phyloP scores from a whole-genome alignment of 2,329 filamentous ascomycete species.

The Neophaeococcomyces mojaviensis region DNA sequence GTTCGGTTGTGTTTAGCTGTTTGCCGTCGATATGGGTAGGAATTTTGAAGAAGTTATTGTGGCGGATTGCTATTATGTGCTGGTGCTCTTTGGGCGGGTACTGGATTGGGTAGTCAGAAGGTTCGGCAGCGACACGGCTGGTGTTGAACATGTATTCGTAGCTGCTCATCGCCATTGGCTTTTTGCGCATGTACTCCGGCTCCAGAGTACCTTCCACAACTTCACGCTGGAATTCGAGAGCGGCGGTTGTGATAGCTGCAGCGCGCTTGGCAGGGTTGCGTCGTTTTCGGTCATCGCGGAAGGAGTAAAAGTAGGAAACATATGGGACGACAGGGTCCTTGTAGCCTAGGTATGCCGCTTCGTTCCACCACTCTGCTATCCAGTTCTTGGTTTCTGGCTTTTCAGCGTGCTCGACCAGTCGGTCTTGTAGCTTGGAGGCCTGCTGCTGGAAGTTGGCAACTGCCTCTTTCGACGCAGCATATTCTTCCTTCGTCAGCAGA shows the following conservation, averaged over 20 bases:
- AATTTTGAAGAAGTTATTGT: conserved; percentile 97
- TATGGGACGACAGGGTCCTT: conserved; percentile 95
- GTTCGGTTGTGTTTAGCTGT: conserved; percentile 79
- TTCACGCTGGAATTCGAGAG: conserved; percentile 88
- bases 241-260: conserved; percentile 77
- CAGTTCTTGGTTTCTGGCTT: conserved; percentile 83
- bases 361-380: conserved; percentile 98
- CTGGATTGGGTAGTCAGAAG: conserved; percentile 76
- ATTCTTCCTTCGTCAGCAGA: conserved; percentile 52
- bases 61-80: conserved; percentile 82
- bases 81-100: conserved; percentile 67
- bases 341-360: conserved; percentile 84
- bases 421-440: conserved; percentile 82
- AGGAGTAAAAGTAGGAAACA: conserved; percentile 99
- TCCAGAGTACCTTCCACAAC: conserved; percentile 77
- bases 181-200: conserved; percentile 97
- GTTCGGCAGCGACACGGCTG: conserved; percentile 73
- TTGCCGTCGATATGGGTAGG: conserved; percentile 70
- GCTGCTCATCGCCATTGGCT: conserved; percentile 96
- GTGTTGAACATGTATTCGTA: conserved; percentile 99
- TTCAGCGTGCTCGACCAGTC: conserved; percentile 69
- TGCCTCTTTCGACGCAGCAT: conserved; percentile 61
- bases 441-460: conserved; percentile 83
- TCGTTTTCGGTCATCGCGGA: conserved; percentile 82
- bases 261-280: conserved; percentile 87